phyloP scores from a whole-genome alignment of 1,284 basidiomycete genomes.

The Sporisorium sorghi region DNA sequence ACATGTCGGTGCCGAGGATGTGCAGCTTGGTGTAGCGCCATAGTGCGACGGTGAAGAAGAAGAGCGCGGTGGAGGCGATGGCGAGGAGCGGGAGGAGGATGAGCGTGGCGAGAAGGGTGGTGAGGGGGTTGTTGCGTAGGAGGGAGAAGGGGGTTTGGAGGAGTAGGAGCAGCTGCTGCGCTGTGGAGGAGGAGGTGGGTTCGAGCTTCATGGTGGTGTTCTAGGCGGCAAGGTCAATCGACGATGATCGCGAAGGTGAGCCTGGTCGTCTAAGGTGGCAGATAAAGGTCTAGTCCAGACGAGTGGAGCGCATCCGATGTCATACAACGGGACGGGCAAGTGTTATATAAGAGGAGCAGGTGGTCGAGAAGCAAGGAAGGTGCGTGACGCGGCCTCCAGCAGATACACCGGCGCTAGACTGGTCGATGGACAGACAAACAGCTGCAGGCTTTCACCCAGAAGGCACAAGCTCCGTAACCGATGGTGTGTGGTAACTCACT shows the following conservation, averaged over 20 bases:
- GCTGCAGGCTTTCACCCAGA: not conserved
- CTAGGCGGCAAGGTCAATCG: not conserved
- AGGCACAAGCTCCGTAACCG: not conserved
- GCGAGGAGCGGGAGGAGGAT: slow-evolving; percentile 13
- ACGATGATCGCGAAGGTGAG: not conserved
- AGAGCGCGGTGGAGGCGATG: not conserved
- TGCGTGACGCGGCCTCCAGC: not conserved
- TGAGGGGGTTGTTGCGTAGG: slow-evolving; percentile 14
- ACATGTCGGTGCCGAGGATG: slow-evolving; percentile 37
- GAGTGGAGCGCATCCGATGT: not conserved
- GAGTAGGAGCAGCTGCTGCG: not conserved
- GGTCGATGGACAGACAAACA: too few relatives aligned
- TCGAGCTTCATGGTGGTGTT: slow-evolving; percentile 22
- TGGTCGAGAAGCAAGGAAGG: slow-evolving; percentile 2
- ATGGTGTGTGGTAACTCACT: not conserved
- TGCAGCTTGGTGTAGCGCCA: slow-evolving; percentile 31
- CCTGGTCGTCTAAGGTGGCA: not conserved
- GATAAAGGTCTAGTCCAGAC: not conserved
- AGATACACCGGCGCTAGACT: too few relatives aligned
- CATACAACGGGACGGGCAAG: too few relatives aligned
- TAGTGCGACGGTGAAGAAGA: slow-evolving; percentile 9
- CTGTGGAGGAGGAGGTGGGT: slow-evolving; percentile 4
- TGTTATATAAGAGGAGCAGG: not conserved
- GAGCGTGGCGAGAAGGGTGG: slow-evolving; percentile 8
- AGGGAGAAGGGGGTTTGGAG: slow-evolving; percentile 5